Conservation (phyloP, 2,329 filamentous ascomycete species). For the Fonsecaea nubica region DNA sequence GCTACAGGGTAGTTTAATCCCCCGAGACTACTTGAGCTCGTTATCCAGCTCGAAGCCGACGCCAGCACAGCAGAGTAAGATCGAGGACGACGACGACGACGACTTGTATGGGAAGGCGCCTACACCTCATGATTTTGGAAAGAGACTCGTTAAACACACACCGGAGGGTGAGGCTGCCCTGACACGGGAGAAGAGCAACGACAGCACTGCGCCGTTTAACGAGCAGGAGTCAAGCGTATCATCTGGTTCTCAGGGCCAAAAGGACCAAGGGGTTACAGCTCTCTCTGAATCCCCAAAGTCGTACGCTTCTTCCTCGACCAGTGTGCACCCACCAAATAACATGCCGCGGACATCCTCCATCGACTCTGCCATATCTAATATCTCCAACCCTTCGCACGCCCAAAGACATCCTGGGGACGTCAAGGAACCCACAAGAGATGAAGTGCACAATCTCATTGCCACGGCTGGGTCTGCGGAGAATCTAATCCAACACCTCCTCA, state of each 20-base stretch:
- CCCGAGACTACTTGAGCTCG: conserved; percentile 46
- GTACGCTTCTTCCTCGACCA: conserved; percentile 19
- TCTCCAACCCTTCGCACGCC: conserved; percentile 65
- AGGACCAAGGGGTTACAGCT: conserved; percentile 10
- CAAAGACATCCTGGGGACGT: conserved; percentile 65
- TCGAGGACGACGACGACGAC: conserved; percentile 18
- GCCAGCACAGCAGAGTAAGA: conserved; percentile 13
- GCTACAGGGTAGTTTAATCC: conserved; percentile 43
- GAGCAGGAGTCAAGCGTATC: background rate
- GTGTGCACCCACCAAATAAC: conserved; percentile 20
- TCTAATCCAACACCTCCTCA: conserved; percentile 84
- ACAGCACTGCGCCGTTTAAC: background rate
- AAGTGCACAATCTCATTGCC: conserved; percentile 79
- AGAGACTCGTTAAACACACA: conserved; percentile 15
- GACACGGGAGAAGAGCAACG: conserved; percentile 9
- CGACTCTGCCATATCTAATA: conserved; percentile 86
- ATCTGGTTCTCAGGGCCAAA: background rate
- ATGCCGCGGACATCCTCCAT: conserved; percentile 82
- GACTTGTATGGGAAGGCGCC: conserved; percentile 12
- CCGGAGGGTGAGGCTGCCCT: conserved; percentile 20
- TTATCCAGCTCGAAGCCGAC: conserved; percentile 38
- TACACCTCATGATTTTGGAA: conserved; percentile 22
- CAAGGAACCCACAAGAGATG: conserved; percentile 66
- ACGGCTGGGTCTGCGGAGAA: conserved; percentile 88
- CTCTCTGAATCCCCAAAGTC: conserved; percentile 32